Evolutionary conservation across 805 yeast genomes (phyloP).

Genomic region (Yamadazyma laniorum): DNA sequence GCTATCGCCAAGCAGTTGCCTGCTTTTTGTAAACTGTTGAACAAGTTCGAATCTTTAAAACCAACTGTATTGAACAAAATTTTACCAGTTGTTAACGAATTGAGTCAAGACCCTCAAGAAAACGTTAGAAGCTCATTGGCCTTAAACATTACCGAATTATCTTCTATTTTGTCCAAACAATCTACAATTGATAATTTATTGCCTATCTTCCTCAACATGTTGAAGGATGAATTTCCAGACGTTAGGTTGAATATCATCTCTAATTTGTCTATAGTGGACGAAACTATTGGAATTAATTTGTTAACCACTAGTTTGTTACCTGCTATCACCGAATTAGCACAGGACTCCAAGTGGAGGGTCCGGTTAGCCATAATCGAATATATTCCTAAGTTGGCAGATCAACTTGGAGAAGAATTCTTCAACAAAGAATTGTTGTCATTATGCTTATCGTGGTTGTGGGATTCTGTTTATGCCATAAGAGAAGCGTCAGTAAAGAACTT

Average conservation of each 20-base stretch:
- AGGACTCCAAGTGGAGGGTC: slow-evolving; percentile 97
- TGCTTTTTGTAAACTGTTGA: slow-evolving; percentile 57
- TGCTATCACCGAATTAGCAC: slow-evolving; percentile 93
- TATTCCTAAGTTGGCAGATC: slow-evolving; percentile 91
- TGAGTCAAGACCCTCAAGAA: slow-evolving; percentile 90
- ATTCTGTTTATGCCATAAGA: slow-evolving; percentile 92
- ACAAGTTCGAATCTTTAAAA: slow-evolving; percentile 30
- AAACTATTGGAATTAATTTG: slow-evolving; percentile 87
- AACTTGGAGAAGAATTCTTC: slow-evolving; percentile 89
- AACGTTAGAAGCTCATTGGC: slow-evolving; percentile 93
- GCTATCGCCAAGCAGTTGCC: slow-evolving; percentile 93
- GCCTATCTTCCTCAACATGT: slow-evolving; percentile 89
- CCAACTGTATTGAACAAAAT: slow-evolving; percentile 63
- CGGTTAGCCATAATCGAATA: slow-evolving; percentile 95
- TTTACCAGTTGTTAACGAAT: slow-evolving; percentile 76
- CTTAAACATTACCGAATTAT: slow-evolving; percentile 78
- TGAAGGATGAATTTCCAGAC: slow-evolving; percentile 95
- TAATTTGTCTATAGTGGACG: slow-evolving; percentile 86
- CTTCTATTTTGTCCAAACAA: slow-evolving; percentile 82
- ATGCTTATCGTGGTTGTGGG: slow-evolving; percentile 99
- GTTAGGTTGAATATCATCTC: slow-evolving; percentile 93
- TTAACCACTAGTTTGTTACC: slow-evolving; percentile 87
- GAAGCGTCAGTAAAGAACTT: slow-evolving; percentile 92
- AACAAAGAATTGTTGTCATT: slow-evolving; percentile 87
- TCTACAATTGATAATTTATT: slow-evolving; percentile 76